phyloP scores from a whole-genome alignment of 805 yeast genomes.

The Barnettozyma californica region DNA sequence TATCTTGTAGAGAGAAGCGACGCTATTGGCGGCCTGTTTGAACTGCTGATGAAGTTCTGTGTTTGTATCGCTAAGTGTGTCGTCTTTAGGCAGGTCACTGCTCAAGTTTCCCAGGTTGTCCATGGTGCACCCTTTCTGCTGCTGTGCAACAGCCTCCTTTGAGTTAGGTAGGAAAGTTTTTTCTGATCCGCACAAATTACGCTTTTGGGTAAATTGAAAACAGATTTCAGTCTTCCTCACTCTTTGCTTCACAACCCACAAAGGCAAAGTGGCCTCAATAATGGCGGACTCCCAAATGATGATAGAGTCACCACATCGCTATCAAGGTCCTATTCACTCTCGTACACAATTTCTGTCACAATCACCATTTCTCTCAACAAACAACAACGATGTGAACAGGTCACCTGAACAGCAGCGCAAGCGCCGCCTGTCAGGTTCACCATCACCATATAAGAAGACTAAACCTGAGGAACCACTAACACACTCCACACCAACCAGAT shows the following conservation, averaged over 20 bases:
- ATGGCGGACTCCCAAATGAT: background rate
- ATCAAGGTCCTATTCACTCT: background rate
- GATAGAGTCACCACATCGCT: background rate
- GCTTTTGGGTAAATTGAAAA: slow-evolving; percentile 5
- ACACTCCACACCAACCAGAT: slow-evolving; percentile 1
- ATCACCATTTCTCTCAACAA: background rate
- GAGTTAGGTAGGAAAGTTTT: background rate
- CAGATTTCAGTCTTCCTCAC: background rate
- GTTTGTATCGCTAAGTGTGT: slow-evolving; percentile 42
- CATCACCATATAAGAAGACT: slow-evolving; percentile 27
- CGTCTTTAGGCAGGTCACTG: slow-evolving; percentile 34
- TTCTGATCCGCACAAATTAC: background rate
- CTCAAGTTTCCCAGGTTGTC: background rate
- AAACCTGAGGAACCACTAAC: slow-evolving; percentile 10
- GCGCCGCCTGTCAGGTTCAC: slow-evolving; percentile 33
- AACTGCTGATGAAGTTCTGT: slow-evolving; percentile 57
- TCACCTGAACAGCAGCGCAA: slow-evolving; percentile 18
- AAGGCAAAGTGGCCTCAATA: background rate
- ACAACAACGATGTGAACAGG: background rate
- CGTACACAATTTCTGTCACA: background rate
- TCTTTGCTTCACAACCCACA: background rate
- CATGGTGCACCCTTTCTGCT: background rate
- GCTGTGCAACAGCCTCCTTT: background rate
- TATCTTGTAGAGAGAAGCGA: slow-evolving; percentile 57
- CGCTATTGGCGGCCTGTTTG: slow-evolving; percentile 66